Evolutionary conservation across 1,284 basidiomycete genomes (phyloP).

Genomic region (Cryptococcus sp.): DNA sequence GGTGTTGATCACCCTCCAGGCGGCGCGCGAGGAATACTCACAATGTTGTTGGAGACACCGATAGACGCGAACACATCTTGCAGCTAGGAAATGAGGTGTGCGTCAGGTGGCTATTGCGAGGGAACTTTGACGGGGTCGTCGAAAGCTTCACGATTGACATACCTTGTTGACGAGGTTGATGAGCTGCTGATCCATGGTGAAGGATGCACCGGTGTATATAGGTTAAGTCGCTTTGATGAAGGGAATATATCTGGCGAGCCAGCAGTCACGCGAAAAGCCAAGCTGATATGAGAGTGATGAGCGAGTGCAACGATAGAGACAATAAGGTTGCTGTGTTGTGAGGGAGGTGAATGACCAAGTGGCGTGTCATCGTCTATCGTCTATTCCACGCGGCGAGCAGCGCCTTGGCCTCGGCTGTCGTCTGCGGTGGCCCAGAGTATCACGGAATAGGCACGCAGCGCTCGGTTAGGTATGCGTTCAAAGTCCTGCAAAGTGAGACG

Average conservation of each 20-base stretch:
- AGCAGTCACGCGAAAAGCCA: no score
- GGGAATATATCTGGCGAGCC: no score
- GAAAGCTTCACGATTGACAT: conserved; percentile 1
- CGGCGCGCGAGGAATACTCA: conserved; percentile 23
- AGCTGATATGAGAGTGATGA: no score
- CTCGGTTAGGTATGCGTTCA: no score
- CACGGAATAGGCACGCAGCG: no score
- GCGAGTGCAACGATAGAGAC: conserved; percentile 3
- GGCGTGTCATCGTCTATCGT: neutral
- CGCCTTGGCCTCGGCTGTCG: neutral
- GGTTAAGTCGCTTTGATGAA: no score
- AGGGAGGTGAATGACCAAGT: neutral
- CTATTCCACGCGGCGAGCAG: neutral
- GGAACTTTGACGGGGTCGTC: no score
- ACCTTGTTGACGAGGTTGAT: conserved; percentile 56
- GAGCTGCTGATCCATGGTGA: conserved; percentile 54
- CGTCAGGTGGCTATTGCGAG: neutral
- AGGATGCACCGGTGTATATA: no score
- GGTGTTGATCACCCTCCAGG: conserved; percentile 2
- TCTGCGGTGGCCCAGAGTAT: neutral
- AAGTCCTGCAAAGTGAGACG: no score
- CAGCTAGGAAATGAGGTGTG: conserved; percentile 38
- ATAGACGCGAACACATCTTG: conserved; percentile 60
- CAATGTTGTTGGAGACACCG: conserved; percentile 55
- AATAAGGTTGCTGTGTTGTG: neutral